These are phyloP conservation scores for Colletotrichum sidae DNA, from an alignment of 2,329 filamentous ascomycete genomes.

Conservation along the genomic window DNA sequence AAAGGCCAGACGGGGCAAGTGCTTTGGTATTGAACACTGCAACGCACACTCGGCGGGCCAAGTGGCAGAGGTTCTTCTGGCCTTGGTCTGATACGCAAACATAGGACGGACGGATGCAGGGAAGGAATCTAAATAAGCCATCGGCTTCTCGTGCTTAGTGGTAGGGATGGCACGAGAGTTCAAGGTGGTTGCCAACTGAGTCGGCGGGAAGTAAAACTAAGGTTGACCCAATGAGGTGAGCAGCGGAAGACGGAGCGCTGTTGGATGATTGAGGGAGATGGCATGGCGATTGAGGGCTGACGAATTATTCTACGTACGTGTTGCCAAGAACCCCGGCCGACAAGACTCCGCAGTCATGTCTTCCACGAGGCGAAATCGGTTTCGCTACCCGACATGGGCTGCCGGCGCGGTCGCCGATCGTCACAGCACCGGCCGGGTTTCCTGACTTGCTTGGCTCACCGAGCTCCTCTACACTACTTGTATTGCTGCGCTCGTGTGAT, in stretches of 20 bases:
- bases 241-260: slow-evolving; percentile 16
- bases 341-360: not conserved
- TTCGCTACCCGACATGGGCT: slow-evolving; percentile 8
- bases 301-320: not conserved
- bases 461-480: not conserved
- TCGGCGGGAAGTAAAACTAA: slow-evolving; percentile 13
- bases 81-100: too few species aligned
- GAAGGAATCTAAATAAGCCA: not conserved
- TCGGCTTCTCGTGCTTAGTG: not conserved
- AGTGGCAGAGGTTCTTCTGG: too few species aligned
- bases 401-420: slow-evolving; percentile 10
- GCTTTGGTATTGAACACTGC: too few species aligned
- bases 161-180: not conserved
- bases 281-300: not conserved
- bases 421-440: slow-evolving; percentile 12
- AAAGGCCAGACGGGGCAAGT: too few species aligned
- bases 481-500: slow-evolving; percentile 6
- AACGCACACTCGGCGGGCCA: too few species aligned
- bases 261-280: not conserved
- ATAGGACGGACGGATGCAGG: slow-evolving; percentile 6
- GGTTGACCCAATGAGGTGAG: slow-evolving; percentile 11
- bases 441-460: slow-evolving; percentile 12
- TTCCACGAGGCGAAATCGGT: not conserved
- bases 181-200: not conserved
- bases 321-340: not conserved